Evolutionary conservation across 169 alveolate species (phyloP).

Genomic region (Perkinsus olseni): DNA sequence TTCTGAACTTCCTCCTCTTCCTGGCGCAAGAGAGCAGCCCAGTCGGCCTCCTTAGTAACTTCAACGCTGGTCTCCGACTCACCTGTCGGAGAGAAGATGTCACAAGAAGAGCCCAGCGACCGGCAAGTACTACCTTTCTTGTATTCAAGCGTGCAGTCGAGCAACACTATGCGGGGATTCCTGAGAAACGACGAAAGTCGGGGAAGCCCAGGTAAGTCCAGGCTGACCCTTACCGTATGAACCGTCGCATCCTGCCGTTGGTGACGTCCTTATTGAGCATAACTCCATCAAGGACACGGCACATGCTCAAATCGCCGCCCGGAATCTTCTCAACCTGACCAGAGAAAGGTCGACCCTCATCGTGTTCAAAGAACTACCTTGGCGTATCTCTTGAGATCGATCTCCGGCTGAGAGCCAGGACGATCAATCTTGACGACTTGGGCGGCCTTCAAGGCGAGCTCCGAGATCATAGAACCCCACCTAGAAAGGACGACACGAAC

Average conservation of each 20-base stretch:
- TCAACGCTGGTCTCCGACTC: conserved; percentile 62
- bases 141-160: conserved; percentile 97
- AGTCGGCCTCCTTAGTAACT: conserved; percentile 89
- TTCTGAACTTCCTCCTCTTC: conserved; percentile 93
- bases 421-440: conserved; percentile 62
- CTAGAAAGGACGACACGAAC: too few species aligned
- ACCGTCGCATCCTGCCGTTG: conserved; percentile 94
- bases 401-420: conserved; percentile 62
- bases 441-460: conserved; percentile 88
- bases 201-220: neutral
- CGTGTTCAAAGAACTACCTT: neutral
- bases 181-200: neutral
- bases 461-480: conserved; percentile 86
- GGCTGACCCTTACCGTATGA: conserved; percentile 26
- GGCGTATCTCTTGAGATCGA: conserved; percentile 80
- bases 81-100: conserved; percentile 8
- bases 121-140: conserved; percentile 80
- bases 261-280: conserved; percentile 94
- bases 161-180: conserved; percentile 67
- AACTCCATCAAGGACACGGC: conserved; percentile 91
- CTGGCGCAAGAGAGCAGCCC: conserved; percentile 83
- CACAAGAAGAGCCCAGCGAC: neutral
- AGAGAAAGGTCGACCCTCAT: neutral
- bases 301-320: conserved; percentile 96
- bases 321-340: conserved; percentile 93